Evolutionary conservation across 306 rosid species (phyloP), one percentile per base, ranked within the genome.

Genomic region (Vigna hirtella): DNA sequence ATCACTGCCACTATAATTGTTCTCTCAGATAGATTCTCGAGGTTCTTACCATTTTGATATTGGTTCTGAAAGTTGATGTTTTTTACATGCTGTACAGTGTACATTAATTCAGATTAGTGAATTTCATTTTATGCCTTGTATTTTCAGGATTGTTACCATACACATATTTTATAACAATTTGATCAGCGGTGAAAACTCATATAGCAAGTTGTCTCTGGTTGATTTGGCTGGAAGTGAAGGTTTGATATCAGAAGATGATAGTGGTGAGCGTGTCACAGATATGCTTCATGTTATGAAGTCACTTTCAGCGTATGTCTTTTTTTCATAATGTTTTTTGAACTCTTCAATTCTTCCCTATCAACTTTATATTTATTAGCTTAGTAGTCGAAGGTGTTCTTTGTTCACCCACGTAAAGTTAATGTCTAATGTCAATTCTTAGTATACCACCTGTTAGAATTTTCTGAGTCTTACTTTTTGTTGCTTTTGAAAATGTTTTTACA

Each of bases 171-270:
- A 85, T 69, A 85, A 80, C 85, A 92, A 92, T 83, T 79, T 86
- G 81, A 86, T 92, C 84, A 92, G 90, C 0, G 89, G 90, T 45
- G 97, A 87, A 77, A 90, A 79, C 83, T 84, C 89, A 40, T 86
- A 89, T 70, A 90, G 93, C 90, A 92, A 92, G 85, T 91, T 92
- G 10, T 89, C 96, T 82, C 85, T 93, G 32, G 90, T 86, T 57
- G 97, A 93, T 86, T 86, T 90, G 85, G 97, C 97, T 78, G 97
- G 97, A 85, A 90, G 96, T 82, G 97, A 89, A 78, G 88, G 96
- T 72, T 84, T 85, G 75, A 92, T 92, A 87, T 79, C 80, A 2
- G 97, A 92, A 77, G 93, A 93, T 77, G 91, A 93, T 48, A 86
- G 88, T 80, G 91, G 93, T 69, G 96, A 93, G 83, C 87, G 83